A percentile compares a stretch with the other conserved stretches of the same genome.
These are phyloP conservation scores for Amanita thiersii DNA, from an alignment of 768 basidiomycete genomes.

Conservation along the genomic window DNA sequence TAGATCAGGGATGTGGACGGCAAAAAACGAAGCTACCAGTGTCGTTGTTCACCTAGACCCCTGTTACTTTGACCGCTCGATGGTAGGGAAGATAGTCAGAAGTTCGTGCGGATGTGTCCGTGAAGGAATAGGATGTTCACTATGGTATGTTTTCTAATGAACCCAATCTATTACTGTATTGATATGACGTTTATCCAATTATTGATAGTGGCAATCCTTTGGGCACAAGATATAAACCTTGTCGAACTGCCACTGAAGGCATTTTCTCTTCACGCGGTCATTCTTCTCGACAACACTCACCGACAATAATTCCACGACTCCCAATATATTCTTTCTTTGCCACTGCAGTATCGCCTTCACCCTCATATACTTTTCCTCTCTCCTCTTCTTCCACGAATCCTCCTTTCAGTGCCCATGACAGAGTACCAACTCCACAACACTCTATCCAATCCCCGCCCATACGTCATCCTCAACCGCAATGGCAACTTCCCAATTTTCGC, in stretches of 20 bases:
- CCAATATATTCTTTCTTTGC: background rate
- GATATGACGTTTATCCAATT: too few species aligned
- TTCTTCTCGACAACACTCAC: background rate
- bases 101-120: constrained; percentile 59
- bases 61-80: constrained; percentile 46
- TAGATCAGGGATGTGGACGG: constrained; percentile 49
- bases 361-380: background rate
- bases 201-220: constrained; percentile 8
- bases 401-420: too few species aligned
- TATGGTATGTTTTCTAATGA: constrained; percentile 30
- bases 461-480: too few species aligned
- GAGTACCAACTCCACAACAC: too few species aligned
- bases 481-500: background rate
- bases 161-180: background rate
- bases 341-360: background rate
- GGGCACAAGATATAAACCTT: constrained; percentile 8
- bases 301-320: background rate
- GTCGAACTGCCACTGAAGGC: constrained; percentile 6
- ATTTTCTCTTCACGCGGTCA: background rate
- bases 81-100: constrained; percentile 39
- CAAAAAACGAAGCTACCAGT: constrained; percentile 42
- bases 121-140: constrained; percentile 60
- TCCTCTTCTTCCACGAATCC: too few species aligned
- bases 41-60: constrained; percentile 49
- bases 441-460: too few species aligned